Evolutionary conservation across 306 rosid species (phyloP), one percentile per base, ranked within the genome.

Genomic region (Lathyrus aphaca): DNA sequence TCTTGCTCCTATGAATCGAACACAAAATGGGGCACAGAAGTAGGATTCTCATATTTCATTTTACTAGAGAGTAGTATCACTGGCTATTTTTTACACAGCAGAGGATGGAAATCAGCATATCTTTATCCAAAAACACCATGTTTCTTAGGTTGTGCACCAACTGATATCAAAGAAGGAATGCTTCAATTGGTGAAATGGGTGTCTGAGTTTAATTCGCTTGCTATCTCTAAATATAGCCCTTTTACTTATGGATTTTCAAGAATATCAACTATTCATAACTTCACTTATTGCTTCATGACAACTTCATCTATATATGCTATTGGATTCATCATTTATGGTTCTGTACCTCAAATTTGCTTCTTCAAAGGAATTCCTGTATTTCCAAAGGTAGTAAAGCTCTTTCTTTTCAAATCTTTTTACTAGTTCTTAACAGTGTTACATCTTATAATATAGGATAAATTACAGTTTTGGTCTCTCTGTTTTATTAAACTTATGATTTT

Each of bases 21-120:
- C 75, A 84, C 79, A 66, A 21, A 77, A 4, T 84, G 88, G 88
- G 88, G 85, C 11, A 64, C 59, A 19, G 58, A 51, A 42, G 70
- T 80, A 5, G 84, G 84, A 75, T 80, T 80, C 72, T 75, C 84
- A 14, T 80, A 75, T 42, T 74, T 27, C 1, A 75, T 76, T 43
- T 75, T 75, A 45, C 49, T 80, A 11, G 84, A 80, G 75, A 80
- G 84, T 44, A 75, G 64, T 1, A 13, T 60, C 2, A 80, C 81
- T 19, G 78, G 84, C 9, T 80, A 80, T 66, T 42, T 80, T 30
- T 13, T 80, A 17, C 84, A 80, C 57, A 12, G 72, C 23, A 80
- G 77, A 75, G 84, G 84, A 23, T 75, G 84, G 84, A 80, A 14
- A 75, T 80, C 84, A 58, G 81, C 73, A 0, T 80, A 75, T 54